These are phyloP conservation scores for Dendrobium officinale DNA, from an alignment of 106 monocot species.

Conservation along the genomic window DNA sequence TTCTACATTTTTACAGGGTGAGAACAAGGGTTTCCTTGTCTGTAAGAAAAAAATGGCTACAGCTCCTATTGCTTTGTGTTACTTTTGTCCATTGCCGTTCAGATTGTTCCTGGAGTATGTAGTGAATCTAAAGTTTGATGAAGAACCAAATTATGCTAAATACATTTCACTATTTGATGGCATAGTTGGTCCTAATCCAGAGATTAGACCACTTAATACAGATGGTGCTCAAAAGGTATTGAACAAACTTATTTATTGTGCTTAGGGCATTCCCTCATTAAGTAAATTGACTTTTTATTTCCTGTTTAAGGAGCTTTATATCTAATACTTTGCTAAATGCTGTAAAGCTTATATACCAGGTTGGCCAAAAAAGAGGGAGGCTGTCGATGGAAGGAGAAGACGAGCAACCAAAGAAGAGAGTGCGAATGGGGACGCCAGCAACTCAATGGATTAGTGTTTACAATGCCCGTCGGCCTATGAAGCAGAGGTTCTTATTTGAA, in stretches of 20 bases:
- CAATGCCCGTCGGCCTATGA: slow-evolving; percentile 87
- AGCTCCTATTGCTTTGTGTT: slow-evolving; percentile 63
- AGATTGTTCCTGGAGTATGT: slow-evolving; percentile 78
- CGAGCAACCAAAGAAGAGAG: slow-evolving; percentile 82
- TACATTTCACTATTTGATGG: slow-evolving; percentile 82
- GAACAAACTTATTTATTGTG: neutral
- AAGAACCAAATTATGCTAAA: slow-evolving; percentile 90
- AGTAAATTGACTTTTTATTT: neutral
- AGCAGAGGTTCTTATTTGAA: slow-evolving; percentile 55
- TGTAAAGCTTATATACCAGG: slow-evolving; percentile 63
- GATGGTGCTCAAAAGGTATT: slow-evolving; percentile 91
- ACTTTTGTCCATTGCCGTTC: slow-evolving; percentile 73
- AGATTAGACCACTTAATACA: slow-evolving; percentile 73
- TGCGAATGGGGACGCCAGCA: slow-evolving; percentile 83
- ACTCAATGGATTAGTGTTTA: slow-evolving; percentile 94
- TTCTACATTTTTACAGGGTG: slow-evolving; percentile 49
- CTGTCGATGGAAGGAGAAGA: slow-evolving; percentile 63
- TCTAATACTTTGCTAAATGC: neutral
- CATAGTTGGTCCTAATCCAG: slow-evolving; percentile 71
- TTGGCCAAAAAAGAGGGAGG: slow-evolving; percentile 92
- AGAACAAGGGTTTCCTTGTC: slow-evolving; percentile 91
- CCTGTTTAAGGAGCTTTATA: neutral
- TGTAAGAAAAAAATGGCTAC: slow-evolving; percentile 98
- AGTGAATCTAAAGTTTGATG: slow-evolving; percentile 85
- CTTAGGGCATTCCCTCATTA: neutral